phyloP scores from a whole-genome alignment of 2,329 filamentous ascomycete genomes.

The Monosporascus sp. region DNA sequence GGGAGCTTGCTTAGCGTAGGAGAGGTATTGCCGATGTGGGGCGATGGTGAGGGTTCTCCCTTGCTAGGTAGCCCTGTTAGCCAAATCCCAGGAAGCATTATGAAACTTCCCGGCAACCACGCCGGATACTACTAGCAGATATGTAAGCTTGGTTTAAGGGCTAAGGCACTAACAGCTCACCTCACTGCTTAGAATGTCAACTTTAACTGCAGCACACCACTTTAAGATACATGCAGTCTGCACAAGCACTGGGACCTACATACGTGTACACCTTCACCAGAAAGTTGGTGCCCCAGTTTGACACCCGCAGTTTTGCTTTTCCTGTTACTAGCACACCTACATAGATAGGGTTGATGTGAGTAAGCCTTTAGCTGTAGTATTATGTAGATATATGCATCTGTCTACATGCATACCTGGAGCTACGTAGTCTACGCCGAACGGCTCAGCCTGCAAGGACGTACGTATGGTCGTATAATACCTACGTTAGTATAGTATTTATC shows the following conservation, averaged over 20 bases:
- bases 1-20: conserved; percentile 23
- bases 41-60: conserved; percentile 22
- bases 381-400: too few species aligned
- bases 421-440: too few species aligned
- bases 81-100: background rate
- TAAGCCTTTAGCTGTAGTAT: too few species aligned
- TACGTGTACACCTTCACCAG: background rate
- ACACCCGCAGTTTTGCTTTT: too few species aligned
- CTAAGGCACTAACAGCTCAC: background rate
- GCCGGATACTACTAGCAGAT: background rate
- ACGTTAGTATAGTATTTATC: too few species aligned
- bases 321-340: background rate
- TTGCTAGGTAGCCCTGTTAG: background rate
- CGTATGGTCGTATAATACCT: too few species aligned
- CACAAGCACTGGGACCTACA: background rate
- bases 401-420: too few species aligned
- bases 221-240: background rate
- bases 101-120: background rate
- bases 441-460: too few species aligned
- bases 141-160: too few species aligned
- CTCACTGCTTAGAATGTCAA: background rate
- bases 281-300: too few species aligned
- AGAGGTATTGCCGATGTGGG: conserved; percentile 26
- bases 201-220: background rate
- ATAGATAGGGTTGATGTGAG: too few species aligned